These are phyloP conservation scores for Peribolospora kevripleyi DNA, from an alignment of 768 basidiomycete species.

Conservation along the genomic window DNA sequence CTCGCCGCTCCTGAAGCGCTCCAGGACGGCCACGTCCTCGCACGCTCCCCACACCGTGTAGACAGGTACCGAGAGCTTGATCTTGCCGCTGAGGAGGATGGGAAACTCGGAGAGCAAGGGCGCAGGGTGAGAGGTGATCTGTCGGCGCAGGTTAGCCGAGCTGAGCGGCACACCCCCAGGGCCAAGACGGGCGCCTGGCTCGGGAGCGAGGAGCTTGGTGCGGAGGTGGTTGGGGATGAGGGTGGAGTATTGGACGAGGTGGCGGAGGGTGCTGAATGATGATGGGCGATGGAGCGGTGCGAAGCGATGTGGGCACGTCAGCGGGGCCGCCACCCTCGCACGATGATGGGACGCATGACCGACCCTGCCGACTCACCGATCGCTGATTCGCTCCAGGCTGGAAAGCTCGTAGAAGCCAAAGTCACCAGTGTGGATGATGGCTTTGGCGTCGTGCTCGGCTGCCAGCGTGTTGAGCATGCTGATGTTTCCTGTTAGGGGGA, in stretches of 20 bases:
- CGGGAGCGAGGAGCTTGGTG: conserved; percentile 36
- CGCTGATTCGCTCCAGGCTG: conserved; percentile 56
- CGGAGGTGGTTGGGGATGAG: conserved; percentile 66
- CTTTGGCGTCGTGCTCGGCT: conserved; percentile 61
- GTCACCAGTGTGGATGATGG: conserved; percentile 92
- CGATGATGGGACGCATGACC: no score
- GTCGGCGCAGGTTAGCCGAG: conserved; percentile 34
- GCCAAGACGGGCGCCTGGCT: conserved; percentile 7
- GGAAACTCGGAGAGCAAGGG: conserved; percentile 82
- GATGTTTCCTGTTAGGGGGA: conserved; percentile 33
- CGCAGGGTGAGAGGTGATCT: conserved; percentile 30
- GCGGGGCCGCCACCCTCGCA: no score
- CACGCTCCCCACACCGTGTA: conserved; percentile 95
- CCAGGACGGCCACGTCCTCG: conserved; percentile 77
- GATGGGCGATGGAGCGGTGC: neutral
- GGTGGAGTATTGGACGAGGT: conserved; percentile 88
- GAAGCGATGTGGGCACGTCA: neutral
- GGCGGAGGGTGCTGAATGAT: conserved; percentile 47
- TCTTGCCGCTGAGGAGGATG: conserved; percentile 60
- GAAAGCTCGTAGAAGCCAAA: conserved; percentile 84
- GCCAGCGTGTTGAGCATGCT: conserved; percentile 77
- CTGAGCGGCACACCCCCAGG: neutral
- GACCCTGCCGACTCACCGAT: conserved; percentile 29
- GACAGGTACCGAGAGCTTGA: conserved; percentile 77
- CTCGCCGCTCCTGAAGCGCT: conserved; percentile 55